Conservation (phyloP, 192 early-diverging fungal species). For the Coemansia sp. region DNA sequence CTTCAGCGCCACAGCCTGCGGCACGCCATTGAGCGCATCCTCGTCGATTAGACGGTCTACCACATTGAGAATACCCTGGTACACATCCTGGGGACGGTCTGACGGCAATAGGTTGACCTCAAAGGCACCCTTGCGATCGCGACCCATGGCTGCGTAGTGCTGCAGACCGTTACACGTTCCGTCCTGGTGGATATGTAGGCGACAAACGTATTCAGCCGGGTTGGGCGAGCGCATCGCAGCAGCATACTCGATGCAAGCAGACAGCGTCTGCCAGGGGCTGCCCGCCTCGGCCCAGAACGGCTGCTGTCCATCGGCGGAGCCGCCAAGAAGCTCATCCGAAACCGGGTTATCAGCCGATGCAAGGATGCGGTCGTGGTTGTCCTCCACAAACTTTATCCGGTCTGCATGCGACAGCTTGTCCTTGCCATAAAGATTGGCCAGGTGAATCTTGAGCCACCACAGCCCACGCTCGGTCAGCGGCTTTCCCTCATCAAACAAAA, state of each 20-base stretch:
- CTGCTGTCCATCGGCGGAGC: constrained; percentile 50
- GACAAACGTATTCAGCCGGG: constrained; percentile 66
- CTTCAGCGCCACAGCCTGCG: constrained; percentile 60
- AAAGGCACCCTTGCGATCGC: constrained; percentile 79
- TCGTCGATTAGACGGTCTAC: constrained; percentile 67
- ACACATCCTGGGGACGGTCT: constrained; percentile 88
- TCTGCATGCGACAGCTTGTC: constrained; percentile 92
- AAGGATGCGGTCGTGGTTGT: constrained; percentile 72
- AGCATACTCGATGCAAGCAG: constrained; percentile 82
- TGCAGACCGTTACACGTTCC: constrained; percentile 98
- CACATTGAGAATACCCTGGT: constrained; percentile 79
- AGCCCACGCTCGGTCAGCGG: constrained; percentile 76
- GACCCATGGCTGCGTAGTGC: constrained; percentile 96
- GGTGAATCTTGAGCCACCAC: constrained; percentile 92
- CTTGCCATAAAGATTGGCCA: constrained; percentile 86
- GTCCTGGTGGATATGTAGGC: constrained; percentile 92
- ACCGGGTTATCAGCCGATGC: constrained; percentile 83
- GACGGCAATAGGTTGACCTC: constrained; percentile 86
- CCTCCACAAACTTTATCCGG: constrained; percentile 68
- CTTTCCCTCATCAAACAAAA: constrained; percentile 78
- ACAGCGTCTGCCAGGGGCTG: constrained; percentile 91
- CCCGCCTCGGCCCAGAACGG: constrained; percentile 89
- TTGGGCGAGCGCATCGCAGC: constrained; percentile 68
- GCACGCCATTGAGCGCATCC: constrained; percentile 60
- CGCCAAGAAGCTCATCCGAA: constrained; percentile 25